Evolutionary conservation across 2,329 filamentous ascomycete genomes (phyloP), one percentile per base, ranked within the genome.

Genomic region (Beauveria sp.): DNA sequence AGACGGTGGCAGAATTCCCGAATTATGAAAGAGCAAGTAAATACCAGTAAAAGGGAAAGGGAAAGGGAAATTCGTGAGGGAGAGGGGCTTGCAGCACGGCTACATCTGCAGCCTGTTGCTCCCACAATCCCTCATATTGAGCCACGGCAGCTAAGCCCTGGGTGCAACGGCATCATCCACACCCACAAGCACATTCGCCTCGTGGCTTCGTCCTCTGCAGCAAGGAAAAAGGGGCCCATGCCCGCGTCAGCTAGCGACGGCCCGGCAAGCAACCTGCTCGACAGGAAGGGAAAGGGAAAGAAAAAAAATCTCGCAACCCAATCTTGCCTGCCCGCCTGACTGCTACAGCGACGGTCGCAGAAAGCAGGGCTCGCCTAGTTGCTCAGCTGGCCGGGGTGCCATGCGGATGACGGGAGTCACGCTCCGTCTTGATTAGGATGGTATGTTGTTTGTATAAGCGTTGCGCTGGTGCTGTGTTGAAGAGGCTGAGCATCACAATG

Each of bases 121-220:
- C 46, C 46, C 46, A 34, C 53, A 56, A 34, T 46, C 40, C 54
- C 26, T 12, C 3, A 26, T 14, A 28, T 50, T 34, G 22, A 45
- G 10, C 9, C 38, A 45, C 24, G 24, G 31, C 34, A 42, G 22
- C 46, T 50, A 40, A 60, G 38, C 57, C 49, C 40, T 20, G 56
- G 12, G 1, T 22, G 22, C 46, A 52, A 51, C 57, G 7, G 38
- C 57, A 60, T 52, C 57, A 60, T 60, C 48, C 57, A 34, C 48
- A 45, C 24, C 48, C 49, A 26, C 40, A 53, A 60, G 57, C 57
- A 60, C 57, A 40, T 40, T 34, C 46, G 52, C 57, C 57, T 60
- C 56, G 56, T 59, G 56, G 56, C 56, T 28, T 43, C 5, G 22
- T 14, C 8, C 3, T 45, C n/a, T 46, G 26, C 22, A 34, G 9